Evolutionary conservation across 2,329 filamentous ascomycete species (phyloP), one percentile per base, ranked within the genome.

Genomic region (Gliomastix tumulicola): DNA sequence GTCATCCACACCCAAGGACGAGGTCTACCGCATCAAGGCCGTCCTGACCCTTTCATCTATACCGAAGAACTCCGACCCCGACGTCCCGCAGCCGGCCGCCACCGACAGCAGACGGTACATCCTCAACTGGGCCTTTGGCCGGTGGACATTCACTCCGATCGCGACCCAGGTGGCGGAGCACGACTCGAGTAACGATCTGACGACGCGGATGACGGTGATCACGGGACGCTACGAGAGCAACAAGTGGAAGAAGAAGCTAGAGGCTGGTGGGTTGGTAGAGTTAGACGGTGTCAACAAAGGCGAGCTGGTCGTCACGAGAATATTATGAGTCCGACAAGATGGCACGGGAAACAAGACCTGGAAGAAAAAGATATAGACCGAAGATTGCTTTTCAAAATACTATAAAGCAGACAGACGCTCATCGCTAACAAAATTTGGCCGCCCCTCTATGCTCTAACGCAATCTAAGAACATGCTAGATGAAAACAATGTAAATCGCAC

Each of bases 71-170:
- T 79, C 77, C 1, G 72, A 76, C 38, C 63, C 68, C 18, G 67
- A 72, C 27, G 48, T 55, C 0, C 54, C 57, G 7, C 50, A 59
- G 21, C 54, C 55, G 6, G 51, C 50, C 7, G 46, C 57, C 5
- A 49, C 51, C 33, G 48, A 60, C 4, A 41, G 42, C 3, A 56
- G 52, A 3, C 71, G 85, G 38, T 96, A 92, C 55, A 95, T 98
- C 31, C 73, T 98, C 41, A 98, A 98, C 58, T 98, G 92, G 92
- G 92, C 92, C 0, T 98, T 98, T 62, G 88, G 88, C 1, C 75
- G 92, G 21, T 98, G 92, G 90, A 94, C 80, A 0, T 95, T 90
- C 53, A 94, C 88, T 3, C 69, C 76, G 5, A 52, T 72, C 5
- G 52, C 56, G 0, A 54, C 56, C 7, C 51, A 53, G 2, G 53